Conservation (phyloP, 768 basidiomycete genomes). For the Pisolithus tinctorius region DNA sequence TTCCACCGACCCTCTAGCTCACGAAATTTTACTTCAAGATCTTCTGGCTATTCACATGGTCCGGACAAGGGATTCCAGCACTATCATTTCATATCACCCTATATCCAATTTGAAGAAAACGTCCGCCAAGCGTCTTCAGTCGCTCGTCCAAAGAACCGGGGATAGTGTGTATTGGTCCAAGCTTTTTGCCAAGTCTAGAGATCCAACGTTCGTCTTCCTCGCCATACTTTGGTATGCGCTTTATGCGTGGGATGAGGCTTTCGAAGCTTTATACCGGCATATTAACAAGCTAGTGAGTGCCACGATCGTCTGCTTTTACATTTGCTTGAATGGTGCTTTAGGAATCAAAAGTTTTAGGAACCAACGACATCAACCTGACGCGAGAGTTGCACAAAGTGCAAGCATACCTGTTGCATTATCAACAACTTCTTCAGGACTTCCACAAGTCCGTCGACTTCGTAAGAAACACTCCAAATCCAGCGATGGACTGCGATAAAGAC, state of each 20-base stretch:
- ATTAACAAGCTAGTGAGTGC: slow-evolving; percentile 16
- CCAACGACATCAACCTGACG: slow-evolving; percentile 35
- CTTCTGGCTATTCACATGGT: slow-evolving; percentile 45
- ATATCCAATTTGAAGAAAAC: background rate
- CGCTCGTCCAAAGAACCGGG: slow-evolving; percentile 5
- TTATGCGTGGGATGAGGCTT: slow-evolving; percentile 50
- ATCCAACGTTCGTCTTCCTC: slow-evolving; percentile 46
- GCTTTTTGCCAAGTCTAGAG: slow-evolving; percentile 15
- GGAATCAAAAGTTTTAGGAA: slow-evolving; percentile 38
- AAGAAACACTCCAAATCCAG: background rate
- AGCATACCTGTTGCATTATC: slow-evolving; percentile 52
- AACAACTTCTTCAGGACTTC: slow-evolving; percentile 50
- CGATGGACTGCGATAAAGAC: background rate
- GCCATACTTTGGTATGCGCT: slow-evolving; percentile 45
- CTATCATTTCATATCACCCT: slow-evolving; percentile 12
- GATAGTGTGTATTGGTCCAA: slow-evolving; percentile 8
- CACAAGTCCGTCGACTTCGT: slow-evolving; percentile 41
- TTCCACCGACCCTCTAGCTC: slow-evolving; percentile 1
- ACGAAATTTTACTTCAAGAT: slow-evolving; percentile 24
- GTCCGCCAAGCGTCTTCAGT: slow-evolving; percentile 6
- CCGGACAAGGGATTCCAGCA: slow-evolving; percentile 15
- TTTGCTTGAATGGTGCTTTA: slow-evolving; percentile 11
- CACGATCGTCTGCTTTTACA: background rate
- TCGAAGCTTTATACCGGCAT: slow-evolving; percentile 42
- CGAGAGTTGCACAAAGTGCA: slow-evolving; percentile 51